A percentile compares a stretch with the other conserved stretches of the same genome.
These are phyloP conservation scores for Chytriomyces sp. DNA, from an alignment of 192 early-diverging fungal species.

Conservation along the genomic window DNA sequence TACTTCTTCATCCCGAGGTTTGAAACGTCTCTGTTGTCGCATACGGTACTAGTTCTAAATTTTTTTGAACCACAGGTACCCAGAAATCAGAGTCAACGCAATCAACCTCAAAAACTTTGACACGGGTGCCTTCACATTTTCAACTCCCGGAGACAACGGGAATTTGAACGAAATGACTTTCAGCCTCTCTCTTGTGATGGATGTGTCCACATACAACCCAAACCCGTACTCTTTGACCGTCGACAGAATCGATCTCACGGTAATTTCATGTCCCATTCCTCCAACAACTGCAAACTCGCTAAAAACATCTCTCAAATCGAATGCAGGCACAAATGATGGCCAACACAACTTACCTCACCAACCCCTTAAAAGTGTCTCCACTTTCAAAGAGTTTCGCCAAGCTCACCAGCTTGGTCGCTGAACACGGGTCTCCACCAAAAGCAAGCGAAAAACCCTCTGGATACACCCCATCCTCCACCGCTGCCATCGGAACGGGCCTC, in stretches of 20 bases:
- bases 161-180: constrained; percentile 33
- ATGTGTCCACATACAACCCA: constrained; percentile 25
- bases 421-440: neutral
- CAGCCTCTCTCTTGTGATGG: constrained; percentile 16
- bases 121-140: neutral
- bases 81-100: constrained; percentile 22
- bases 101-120: constrained; percentile 23
- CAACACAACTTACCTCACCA: constrained; percentile 10
- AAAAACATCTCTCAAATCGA: neutral
- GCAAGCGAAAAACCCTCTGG: neutral
- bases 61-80: constrained; percentile 13
- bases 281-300: neutral
- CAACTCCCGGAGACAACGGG: constrained; percentile 6
- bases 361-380: neutral
- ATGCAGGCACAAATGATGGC: constrained; percentile 23
- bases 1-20: constrained; percentile 22
- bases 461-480: neutral
- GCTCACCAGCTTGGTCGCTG: neutral
- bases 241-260: constrained; percentile 22
- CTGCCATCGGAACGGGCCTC: constrained; percentile 25
- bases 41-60: neutral
- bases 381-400: neutral
- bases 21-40: too few species aligned
- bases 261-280: neutral
- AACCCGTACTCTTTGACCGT: constrained; percentile 28